Base-by-base conservation (phyloP, 2,329 filamentous ascomycete genomes). In the Hypoxylon sp. region DNA sequence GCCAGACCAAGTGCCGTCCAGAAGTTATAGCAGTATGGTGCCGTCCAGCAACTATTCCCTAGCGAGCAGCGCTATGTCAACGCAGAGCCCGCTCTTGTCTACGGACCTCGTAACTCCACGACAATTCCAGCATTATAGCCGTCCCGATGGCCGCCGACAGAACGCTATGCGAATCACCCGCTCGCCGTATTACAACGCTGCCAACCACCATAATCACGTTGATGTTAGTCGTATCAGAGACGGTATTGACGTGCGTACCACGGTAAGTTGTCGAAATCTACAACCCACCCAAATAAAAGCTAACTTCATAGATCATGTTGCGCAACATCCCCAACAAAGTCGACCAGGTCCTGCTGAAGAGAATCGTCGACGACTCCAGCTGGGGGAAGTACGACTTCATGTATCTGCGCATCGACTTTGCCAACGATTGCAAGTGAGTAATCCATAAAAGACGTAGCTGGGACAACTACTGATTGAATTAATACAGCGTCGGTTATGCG, bases 251-350 rank as follows among this genome's bases (percentile, higher is more conserved):
- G 91, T 94, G 65, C 88, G 92, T 57, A 94, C 92, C 7, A 94
- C 91, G 0, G 91, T 92, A 82, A 80, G 87, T 81, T 27, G 37
- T 37, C 48, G 31, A 11, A 17, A 1, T 20, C 40, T 8, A 25
- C 76, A 77, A 75, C 17, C 77, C 54, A 75, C 60, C 31, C 54
- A 17, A 10, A 33, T 27, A 31, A 22, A 17, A 27, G 31, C 64
- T 63, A 33, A 66, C 53, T 51, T 20, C 50, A 64, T 65, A 94
- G 91, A 93, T 98, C 72, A 98, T 98, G 95, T 81, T 98, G 33
- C 91, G 95, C 42, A 98, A 98, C 78, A 95, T 98, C 50, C 95
- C 95, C 1, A 97, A 97, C 82, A 94, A 95, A 75, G 90, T 97
- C 62, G 89, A 94, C 74, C 89, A 94, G 79, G 83, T 86, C 0